Evolutionary conservation across 208 protist species (phyloP).

Genomic region (Phytomonas sp.): DNA sequence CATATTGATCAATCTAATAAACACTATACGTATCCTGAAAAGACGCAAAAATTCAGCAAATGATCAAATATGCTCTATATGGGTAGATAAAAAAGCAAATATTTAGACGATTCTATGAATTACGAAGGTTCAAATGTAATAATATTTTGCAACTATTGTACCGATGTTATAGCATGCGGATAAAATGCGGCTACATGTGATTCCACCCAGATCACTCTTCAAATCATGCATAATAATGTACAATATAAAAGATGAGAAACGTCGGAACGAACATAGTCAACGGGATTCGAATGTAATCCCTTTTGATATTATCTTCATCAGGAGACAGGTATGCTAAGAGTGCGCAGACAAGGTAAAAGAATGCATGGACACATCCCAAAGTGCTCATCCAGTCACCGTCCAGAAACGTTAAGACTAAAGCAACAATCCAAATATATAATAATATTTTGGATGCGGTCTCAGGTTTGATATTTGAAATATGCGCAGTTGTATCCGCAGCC

Average conservation of each 20-base stretch:
- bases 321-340: slow-evolving; percentile 12
- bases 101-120: not conserved
- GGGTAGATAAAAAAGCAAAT: slow-evolving; percentile 1
- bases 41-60: slow-evolving; percentile 7
- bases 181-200: not conserved
- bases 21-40: not conserved
- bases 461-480: slow-evolving; percentile 22
- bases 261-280: slow-evolving; percentile 34
- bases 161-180: not conserved
- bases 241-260: slow-evolving; percentile 34
- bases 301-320: not conserved
- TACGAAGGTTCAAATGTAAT: not conserved
- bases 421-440: slow-evolving; percentile 26
- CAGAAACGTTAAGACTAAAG: slow-evolving; percentile 22
- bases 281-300: slow-evolving; percentile 50
- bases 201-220: not conserved
- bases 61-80: not conserved
- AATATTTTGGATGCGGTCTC: slow-evolving; percentile 20
- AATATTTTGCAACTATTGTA: not conserved
- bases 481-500: slow-evolving; percentile 46
- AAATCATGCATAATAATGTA: slow-evolving; percentile 16
- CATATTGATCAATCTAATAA: not conserved
- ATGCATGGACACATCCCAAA: slow-evolving; percentile 22
- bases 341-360: slow-evolving; percentile 26
- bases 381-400: slow-evolving; percentile 35